A percentile compares a stretch with the other conserved stretches of the same genome.
Evolutionary conservation across 768 basidiomycete genomes (phyloP).

Genomic region (Mycena filopes): DNA sequence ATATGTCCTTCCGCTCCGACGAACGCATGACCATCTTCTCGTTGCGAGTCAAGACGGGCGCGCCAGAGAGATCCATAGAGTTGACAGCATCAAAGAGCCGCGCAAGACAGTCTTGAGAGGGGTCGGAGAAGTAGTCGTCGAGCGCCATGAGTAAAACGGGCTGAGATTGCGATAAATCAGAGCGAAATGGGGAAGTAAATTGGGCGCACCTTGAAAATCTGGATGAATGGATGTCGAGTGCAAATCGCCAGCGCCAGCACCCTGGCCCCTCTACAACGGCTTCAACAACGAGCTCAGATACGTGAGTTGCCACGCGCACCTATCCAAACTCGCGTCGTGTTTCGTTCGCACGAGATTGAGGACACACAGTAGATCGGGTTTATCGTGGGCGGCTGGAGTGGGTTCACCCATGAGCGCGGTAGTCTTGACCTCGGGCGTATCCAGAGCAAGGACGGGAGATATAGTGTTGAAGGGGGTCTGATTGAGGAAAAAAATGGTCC

Average conservation of each 20-base stretch:
- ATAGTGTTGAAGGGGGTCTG: slow-evolving; percentile 92
- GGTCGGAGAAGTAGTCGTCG: slow-evolving; percentile 92
- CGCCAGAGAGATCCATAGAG: slow-evolving; percentile 84
- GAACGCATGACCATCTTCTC: slow-evolving; percentile 92
- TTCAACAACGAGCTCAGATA: not conserved
- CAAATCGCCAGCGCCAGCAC: slow-evolving; percentile 88
- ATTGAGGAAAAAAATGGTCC: slow-evolving; percentile 99
- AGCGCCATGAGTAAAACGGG: slow-evolving; percentile 93
- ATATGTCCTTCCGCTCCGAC: slow-evolving; percentile 92
- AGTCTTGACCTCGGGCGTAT: slow-evolving; percentile 52
- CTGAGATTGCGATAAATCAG: slow-evolving; percentile 51
- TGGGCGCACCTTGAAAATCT: slow-evolving; percentile 72
- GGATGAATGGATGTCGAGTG: slow-evolving; percentile 82
- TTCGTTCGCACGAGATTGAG: slow-evolving; percentile 84
- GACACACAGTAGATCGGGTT: slow-evolving; percentile 70
- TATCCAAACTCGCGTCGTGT: slow-evolving; percentile 72
- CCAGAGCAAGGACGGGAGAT: slow-evolving; percentile 80
- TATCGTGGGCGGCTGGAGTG: slow-evolving; percentile 39
- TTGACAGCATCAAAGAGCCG: slow-evolving; percentile 94
- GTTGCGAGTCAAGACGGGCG: slow-evolving; percentile 79
- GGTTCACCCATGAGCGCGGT: slow-evolving; percentile 37
- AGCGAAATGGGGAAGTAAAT: slow-evolving; percentile 17
- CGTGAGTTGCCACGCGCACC: slow-evolving; percentile 53
- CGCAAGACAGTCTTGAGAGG: slow-evolving; percentile 90
- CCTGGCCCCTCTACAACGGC: slow-evolving; percentile 68